Base-by-base conservation (phyloP, 805 yeast species). In the Yarrowia porcina region DNA sequence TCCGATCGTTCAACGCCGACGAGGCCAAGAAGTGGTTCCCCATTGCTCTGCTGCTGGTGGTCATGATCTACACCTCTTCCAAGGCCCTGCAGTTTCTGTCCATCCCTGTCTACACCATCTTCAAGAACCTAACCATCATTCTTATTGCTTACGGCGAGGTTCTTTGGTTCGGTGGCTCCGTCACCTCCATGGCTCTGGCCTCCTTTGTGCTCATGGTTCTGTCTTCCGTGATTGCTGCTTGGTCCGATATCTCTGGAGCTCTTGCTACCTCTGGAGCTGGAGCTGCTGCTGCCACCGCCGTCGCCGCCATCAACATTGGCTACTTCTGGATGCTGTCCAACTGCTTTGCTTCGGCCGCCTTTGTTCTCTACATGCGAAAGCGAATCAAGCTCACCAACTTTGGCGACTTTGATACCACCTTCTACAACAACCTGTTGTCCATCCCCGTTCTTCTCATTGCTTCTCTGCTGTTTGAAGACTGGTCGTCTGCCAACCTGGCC, bases 121-220 rank as follows among this genome's bases (percentile, higher is more conserved):
- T 94, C 87, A 94, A 94, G 83, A 94, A 94, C 78, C 84, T 94
- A 76, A 93, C 99, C 66, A 94, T 94, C 73, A 93, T 94, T 68
- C 80, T 94, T 73, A 94, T 94, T 75, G 98, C 99, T 35, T 94
- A 94, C 75, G 98, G 98, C 79, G 99, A 94, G 79, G 97, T 93
- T 35, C 70, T 94, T 66, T 93, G 97, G 96, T 94, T 93, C 71
- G 97, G 97, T 66, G 97, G 97, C 67, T 77, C 80, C 66, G 97
- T 93, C 70, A 86, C 97, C 61, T 76, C 92, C 38, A 86, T 92
- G 94, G 91, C 96, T 50, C 79, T 94, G 67, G 87, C 90, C 42
- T 88, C 98, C 1, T 94, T 94, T 76, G 72, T 85, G 61, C 81
- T 94, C 74, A 94, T 94, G 96, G 97, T 94, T 61, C 80, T 94